These are phyloP conservation scores for Cercophora newfieldiana DNA, from an alignment of 495 filamentous ascomycete genomes.

Conservation along the genomic window DNA sequence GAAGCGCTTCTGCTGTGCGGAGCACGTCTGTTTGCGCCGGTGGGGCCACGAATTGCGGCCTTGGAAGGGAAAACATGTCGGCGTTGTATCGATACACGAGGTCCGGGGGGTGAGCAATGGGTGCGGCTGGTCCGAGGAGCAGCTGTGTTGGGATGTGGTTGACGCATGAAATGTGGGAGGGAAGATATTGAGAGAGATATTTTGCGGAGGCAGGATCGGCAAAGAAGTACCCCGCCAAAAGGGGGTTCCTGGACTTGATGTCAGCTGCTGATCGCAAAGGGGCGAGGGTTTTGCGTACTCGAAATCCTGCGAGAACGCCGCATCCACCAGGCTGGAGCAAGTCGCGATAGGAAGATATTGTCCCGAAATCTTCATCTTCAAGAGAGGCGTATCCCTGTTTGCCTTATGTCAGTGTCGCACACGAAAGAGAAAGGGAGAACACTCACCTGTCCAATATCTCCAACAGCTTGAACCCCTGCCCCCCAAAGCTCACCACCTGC, in stretches of 20 bases:
- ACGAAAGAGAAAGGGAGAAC: background rate
- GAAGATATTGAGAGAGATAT: conserved; percentile 55
- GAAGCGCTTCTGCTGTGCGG: background rate
- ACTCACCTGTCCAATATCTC: conserved; percentile 17
- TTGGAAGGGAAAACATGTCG: conserved; percentile 40
- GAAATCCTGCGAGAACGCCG: conserved; percentile 14
- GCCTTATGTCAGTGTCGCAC: background rate
- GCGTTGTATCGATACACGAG: conserved; percentile 40
- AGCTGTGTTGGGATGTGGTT: conserved; percentile 54
- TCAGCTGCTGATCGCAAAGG: background rate
- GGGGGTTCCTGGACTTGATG: conserved; percentile 24
- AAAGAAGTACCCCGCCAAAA: conserved; percentile 54
- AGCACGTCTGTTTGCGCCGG: background rate
- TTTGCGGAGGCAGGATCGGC: conserved; percentile 48
- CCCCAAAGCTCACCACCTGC: conserved; percentile 11
- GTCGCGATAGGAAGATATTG: conserved; percentile 19
- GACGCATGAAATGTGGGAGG: conserved; percentile 45
- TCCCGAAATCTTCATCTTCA: conserved; percentile 20
- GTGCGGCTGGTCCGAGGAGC: conserved; percentile 47
- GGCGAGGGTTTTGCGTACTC: background rate
- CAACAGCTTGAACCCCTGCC: conserved; percentile 15
- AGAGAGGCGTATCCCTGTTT: conserved; percentile 12
- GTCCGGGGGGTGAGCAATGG: conserved; percentile 29
- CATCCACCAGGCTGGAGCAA: conserved; percentile 21
- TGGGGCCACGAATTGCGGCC: conserved; percentile 39